A percentile compares a stretch with the other conserved stretches of the same genome.
These are phyloP conservation scores for Rhodofomes roseus DNA, from an alignment of 1,284 basidiomycete genomes.

Conservation along the genomic window DNA sequence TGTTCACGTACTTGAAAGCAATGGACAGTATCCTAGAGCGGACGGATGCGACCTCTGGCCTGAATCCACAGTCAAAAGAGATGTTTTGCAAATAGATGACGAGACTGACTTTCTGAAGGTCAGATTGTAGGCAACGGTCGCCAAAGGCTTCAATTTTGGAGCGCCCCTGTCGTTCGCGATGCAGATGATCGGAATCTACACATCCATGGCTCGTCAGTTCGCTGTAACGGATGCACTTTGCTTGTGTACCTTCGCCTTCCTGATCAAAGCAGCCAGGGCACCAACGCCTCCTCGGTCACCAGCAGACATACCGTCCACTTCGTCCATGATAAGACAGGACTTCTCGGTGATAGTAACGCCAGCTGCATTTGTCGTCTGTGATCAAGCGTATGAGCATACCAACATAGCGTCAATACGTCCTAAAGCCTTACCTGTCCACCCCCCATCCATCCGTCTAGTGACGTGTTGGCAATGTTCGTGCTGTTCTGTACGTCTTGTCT, in stretches of 20 bases:
- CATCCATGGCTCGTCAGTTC: not conserved
- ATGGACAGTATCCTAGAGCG: slow-evolving; percentile 89
- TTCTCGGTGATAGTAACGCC: slow-evolving; percentile 75
- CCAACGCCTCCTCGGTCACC: slow-evolving; percentile 96
- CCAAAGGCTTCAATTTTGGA: slow-evolving; percentile 90
- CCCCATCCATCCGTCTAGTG: slow-evolving; percentile 84
- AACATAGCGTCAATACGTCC: not conserved
- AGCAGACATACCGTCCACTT: slow-evolving; percentile 98
- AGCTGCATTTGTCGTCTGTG: slow-evolving; percentile 56
- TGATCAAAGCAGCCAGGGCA: slow-evolving; percentile 88
- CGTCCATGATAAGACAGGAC: slow-evolving; percentile 96
- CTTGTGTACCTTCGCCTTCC: slow-evolving; percentile 88
- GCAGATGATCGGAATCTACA: slow-evolving; percentile 92
- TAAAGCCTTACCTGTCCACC: slow-evolving; percentile 49
- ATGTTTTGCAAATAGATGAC: not conserved
- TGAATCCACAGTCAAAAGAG: slow-evolving; percentile 27
- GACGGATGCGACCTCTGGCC: slow-evolving; percentile 72
- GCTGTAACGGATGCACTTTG: too few species aligned
- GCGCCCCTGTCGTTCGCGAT: slow-evolving; percentile 91
- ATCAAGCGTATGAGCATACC: not conserved
- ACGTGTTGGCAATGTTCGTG: slow-evolving; percentile 85
- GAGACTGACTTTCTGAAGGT: slow-evolving; percentile 67
- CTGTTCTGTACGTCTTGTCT: slow-evolving; percentile 49
- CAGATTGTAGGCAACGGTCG: slow-evolving; percentile 72
- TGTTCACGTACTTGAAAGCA: slow-evolving; percentile 68